Evolutionary conservation across 2,329 filamentous ascomycete species (phyloP).

Genomic region (Colletotrichum sp.): DNA sequence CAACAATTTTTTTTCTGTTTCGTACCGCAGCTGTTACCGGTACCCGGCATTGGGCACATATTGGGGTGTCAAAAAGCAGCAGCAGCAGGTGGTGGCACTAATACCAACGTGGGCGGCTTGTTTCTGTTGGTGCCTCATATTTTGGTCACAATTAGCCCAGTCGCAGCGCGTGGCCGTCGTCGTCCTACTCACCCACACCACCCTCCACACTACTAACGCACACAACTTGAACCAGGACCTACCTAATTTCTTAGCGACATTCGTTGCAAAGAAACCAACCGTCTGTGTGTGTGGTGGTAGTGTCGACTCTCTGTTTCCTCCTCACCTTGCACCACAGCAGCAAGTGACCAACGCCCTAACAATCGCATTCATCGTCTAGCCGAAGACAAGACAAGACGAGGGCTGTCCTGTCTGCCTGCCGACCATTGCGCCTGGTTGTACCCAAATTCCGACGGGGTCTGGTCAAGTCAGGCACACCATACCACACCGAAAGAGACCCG

Average conservation of each 20-base stretch:
- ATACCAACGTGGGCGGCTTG: neutral
- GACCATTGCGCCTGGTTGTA: neutral
- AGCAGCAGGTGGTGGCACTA: neutral
- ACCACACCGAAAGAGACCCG: neutral
- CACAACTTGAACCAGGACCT: neutral
- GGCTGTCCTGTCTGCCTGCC: neutral
- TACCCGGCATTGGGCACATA: neutral
- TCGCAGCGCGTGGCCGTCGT: neutral
- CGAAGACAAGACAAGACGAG: neutral
- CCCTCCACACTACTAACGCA: neutral
- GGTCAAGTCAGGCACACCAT: neutral
- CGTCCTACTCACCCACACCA: neutral
- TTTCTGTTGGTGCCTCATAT: slow-evolving; percentile 14
- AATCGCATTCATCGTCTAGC: neutral
- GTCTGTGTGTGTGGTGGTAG: neutral
- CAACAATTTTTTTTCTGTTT: neutral
- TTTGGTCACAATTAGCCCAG: neutral
- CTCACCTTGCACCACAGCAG: neutral
- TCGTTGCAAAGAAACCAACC: neutral
- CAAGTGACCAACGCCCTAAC: neutral
- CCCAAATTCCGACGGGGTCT: neutral
- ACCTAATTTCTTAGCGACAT: slow-evolving; percentile 4
- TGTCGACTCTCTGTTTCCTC: neutral
- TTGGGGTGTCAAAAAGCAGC: neutral
- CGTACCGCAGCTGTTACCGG: neutral